Evolutionary conservation across 306 rosid genomes (phyloP), one percentile per base, ranked within the genome.

Genomic region (Castanea sativa): DNA sequence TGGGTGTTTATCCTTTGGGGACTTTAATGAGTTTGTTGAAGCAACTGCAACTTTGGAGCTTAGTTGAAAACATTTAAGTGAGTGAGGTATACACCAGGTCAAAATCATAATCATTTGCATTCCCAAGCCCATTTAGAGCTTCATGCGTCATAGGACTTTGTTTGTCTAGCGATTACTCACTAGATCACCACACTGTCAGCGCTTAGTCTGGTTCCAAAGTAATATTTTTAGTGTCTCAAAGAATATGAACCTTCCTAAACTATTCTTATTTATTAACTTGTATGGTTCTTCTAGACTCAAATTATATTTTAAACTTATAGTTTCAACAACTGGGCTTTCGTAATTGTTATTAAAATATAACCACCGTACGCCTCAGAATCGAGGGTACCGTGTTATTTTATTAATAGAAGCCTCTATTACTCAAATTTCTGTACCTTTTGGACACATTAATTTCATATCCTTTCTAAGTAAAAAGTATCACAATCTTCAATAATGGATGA

Each of bases 91-190:
- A 79, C 87, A 77, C 79, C 29, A 82, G 69, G 81, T 51, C 71
- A 71, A 76, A 80, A 83, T 90, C 89, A 79, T 71, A 84, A 76
- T 71, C 56, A 74, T 88, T 75, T 83, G 77, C 56, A 74, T 92
- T 85, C 88, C 90, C 74, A 82, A 86, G 80, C 0, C 86, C 65
- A 76, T 21, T 76, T 71, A 59, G 23, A 84, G 81, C 88, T 88
- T 88, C 93, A 53, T 86, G 10, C 75, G 85, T 86, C 84, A 9
- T 85, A 79, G 84, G 53, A 59, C 80, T 61, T 79, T 25, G 69
- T 80, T 69, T 86, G 82, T 77, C 89, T 76, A 88, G 96, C 80
- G 85, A 86, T 79, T 85, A 85, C 84, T 83, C 85, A 79, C 88
- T 73, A 53, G 60, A 79, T 83, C 80, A 83, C 87, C 75, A 80